Percentiles rank a stretch among this genome's conserved stretches.
phyloP scores from a whole-genome alignment of 371 early-diverging fungal species.

The Dichotomocladium elegans region DNA sequence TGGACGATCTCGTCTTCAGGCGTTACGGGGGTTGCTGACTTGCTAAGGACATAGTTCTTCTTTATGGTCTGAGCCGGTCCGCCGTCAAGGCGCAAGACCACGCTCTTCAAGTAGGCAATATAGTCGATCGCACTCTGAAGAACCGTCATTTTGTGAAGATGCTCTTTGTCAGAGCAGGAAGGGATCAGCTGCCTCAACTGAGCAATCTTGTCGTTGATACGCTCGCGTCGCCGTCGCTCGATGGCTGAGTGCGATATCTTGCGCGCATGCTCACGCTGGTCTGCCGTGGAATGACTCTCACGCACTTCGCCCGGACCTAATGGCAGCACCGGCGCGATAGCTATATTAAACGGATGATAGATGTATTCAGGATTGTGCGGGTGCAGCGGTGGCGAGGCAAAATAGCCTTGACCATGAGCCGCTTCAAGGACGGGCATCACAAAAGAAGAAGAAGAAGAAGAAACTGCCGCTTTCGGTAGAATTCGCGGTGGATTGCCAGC shows the following conservation, averaged over 20 bases:
- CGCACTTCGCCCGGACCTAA: background rate
- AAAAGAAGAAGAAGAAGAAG: background rate
- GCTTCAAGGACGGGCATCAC: too few relatives aligned
- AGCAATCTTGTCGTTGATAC: conserved; percentile 67
- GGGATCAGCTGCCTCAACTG: conserved; percentile 44
- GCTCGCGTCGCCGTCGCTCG: conserved; percentile 72
- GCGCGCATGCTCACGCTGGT: conserved; percentile 53
- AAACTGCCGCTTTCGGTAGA: conserved; percentile 5
- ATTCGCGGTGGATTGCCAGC: background rate
- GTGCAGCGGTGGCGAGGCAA: conserved; percentile 7
- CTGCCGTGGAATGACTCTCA: conserved; percentile 15
- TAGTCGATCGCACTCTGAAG: conserved; percentile 73
- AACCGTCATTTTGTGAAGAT: conserved; percentile 71
- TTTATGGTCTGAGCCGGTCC: too few relatives aligned
- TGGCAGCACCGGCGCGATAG: background rate
- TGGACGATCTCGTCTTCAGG: too few relatives aligned
- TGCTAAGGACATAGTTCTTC: too few relatives aligned
- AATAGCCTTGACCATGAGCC: background rate
- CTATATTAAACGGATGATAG: conserved; percentile 1
- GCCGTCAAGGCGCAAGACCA: conserved; percentile 39
- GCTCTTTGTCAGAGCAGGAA: conserved; percentile 60
- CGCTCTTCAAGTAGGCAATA: conserved; percentile 53
- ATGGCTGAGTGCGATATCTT: conserved; percentile 79
- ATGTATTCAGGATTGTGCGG: background rate
- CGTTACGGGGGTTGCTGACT: too few relatives aligned